Conservation (phyloP, 2,329 filamentous ascomycete genomes). For the Mycosphaerella arachidis region DNA sequence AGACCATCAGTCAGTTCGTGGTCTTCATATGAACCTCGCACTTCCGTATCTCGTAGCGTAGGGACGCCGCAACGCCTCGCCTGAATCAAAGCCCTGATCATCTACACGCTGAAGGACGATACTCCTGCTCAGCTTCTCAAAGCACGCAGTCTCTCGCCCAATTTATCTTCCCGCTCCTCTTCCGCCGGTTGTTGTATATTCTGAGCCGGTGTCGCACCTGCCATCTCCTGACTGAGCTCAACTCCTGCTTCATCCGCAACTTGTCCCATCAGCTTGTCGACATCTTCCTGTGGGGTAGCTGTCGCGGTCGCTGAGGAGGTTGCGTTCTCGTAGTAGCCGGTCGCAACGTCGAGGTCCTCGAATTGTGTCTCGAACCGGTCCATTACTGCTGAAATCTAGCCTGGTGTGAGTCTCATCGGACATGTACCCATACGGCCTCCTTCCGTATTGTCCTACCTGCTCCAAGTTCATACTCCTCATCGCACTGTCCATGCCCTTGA, state of each 20-base stretch:
- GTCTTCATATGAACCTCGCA: neutral
- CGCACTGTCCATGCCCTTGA: conserved; percentile 57
- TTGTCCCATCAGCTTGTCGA: conserved; percentile 79
- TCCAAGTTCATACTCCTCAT: conserved; percentile 63
- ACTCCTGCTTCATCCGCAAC: conserved; percentile 85
- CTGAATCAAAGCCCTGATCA: neutral
- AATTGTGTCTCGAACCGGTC: conserved; percentile 59
- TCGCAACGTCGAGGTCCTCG: conserved; percentile 49
- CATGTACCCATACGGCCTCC: neutral
- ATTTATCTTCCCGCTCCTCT: conserved; percentile 72
- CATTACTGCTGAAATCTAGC: conserved; percentile 60
- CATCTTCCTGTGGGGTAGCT: conserved; percentile 74
- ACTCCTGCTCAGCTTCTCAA: conserved; percentile 41
- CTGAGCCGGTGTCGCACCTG: conserved; percentile 52
- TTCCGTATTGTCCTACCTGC: conserved; percentile 42
- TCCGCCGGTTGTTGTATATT: conserved; percentile 55
- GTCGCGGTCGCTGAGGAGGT: conserved; percentile 72
- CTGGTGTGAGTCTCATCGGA: neutral
- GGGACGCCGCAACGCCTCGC: neutral
- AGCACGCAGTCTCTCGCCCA: conserved; percentile 56
- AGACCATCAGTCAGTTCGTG: neutral
- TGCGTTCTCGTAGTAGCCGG: conserved; percentile 77
- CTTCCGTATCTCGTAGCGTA: neutral
- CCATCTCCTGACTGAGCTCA: conserved; percentile 72
- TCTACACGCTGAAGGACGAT: neutral